These are phyloP conservation scores for Paramyrothecium roridum DNA, from an alignment of 2,329 filamentous ascomycete genomes.

Conservation along the genomic window DNA sequence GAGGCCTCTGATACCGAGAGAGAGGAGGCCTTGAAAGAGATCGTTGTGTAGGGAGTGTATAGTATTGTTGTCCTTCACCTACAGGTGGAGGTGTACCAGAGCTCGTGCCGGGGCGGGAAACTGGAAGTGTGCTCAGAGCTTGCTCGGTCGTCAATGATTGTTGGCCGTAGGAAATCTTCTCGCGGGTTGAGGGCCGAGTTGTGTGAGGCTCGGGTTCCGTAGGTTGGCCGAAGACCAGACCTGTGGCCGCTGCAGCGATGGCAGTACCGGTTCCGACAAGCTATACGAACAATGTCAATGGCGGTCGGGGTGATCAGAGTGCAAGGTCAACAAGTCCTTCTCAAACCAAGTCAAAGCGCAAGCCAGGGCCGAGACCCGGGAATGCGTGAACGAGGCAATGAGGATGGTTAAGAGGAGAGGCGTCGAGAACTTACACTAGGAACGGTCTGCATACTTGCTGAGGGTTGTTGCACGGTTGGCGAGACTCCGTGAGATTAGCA, in stretches of 20 bases:
- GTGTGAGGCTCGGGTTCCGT: conserved; percentile 33
- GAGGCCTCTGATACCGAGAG: conserved; percentile 33
- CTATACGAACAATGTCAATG: conserved; percentile 30
- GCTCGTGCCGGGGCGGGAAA: conserved; percentile 42
- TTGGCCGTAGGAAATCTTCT: conserved; percentile 29
- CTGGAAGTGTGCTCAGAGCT: conserved; percentile 17
- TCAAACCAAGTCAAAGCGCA: no score
- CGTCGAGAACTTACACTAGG: conserved; percentile 40
- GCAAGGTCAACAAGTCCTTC: background rate
- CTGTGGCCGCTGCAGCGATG: conserved; percentile 57
- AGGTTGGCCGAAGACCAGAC: conserved; percentile 57
- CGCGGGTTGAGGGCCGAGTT: conserved; percentile 20
- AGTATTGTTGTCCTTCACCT: conserved; percentile 24
- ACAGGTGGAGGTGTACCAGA: conserved; percentile 29
- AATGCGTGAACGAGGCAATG: background rate
- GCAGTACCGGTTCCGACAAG: conserved; percentile 61
- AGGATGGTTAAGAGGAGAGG: background rate
- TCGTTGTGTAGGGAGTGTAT: conserved; percentile 24
- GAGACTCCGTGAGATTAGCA: conserved; percentile 30
- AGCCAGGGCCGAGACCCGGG: no score
- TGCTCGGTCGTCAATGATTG: conserved; percentile 26
- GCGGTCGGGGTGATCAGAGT: conserved; percentile 7
- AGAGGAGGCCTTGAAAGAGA: conserved; percentile 31
- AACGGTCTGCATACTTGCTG: conserved; percentile 51
- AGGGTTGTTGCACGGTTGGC: conserved; percentile 34